Evolutionary conservation across 78 protist genomes (phyloP).

Genomic region (Paratrimastix pyriformis): DNA sequence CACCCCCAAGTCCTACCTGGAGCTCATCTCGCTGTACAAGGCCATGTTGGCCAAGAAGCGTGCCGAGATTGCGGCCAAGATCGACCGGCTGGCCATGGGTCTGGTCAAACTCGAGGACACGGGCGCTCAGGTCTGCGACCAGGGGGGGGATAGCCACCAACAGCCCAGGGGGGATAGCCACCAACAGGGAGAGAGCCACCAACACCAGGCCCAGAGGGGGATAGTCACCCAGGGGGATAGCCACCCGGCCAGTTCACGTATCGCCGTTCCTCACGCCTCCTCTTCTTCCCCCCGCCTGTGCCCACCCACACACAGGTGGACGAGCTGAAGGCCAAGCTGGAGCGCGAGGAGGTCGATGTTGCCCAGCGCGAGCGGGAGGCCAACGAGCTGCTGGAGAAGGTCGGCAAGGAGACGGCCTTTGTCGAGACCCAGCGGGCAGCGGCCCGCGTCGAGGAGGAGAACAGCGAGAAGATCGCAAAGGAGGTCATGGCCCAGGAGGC

Average conservation of each 20-base stretch:
- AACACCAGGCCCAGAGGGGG: too few species aligned
- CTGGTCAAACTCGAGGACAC: constrained; percentile 22
- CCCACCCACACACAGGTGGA: too few species aligned
- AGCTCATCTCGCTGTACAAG: constrained; percentile 62
- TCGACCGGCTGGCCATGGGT: constrained; percentile 49
- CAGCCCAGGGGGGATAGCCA: too few species aligned
- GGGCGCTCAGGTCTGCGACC: not conserved
- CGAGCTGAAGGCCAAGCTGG: constrained; percentile 45
- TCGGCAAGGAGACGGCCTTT: constrained; percentile 34
- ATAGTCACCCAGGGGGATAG: too few species aligned
- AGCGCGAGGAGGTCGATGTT: constrained; percentile 33
- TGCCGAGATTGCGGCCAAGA: not conserved
- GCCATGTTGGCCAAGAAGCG: constrained; percentile 27
- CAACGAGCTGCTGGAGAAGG: constrained; percentile 32
- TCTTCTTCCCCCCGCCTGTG: too few species aligned
- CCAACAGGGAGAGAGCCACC: too few species aligned
- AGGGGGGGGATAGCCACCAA: too few species aligned
- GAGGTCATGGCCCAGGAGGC: constrained; percentile 15
- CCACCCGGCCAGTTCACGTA: too few species aligned
- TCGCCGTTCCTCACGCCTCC: too few species aligned
- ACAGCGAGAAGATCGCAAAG: constrained; percentile 23
- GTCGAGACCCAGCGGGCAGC: constrained; percentile 33
- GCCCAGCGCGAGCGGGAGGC: constrained; percentile 33
- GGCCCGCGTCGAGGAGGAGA: constrained; percentile 41
- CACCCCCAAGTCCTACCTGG: constrained; percentile 77